A percentile compares a stretch with the other conserved stretches of the same genome.
phyloP scores from a whole-genome alignment of 805 yeast species.

The Saccharomycopsis fibuligera region DNA sequence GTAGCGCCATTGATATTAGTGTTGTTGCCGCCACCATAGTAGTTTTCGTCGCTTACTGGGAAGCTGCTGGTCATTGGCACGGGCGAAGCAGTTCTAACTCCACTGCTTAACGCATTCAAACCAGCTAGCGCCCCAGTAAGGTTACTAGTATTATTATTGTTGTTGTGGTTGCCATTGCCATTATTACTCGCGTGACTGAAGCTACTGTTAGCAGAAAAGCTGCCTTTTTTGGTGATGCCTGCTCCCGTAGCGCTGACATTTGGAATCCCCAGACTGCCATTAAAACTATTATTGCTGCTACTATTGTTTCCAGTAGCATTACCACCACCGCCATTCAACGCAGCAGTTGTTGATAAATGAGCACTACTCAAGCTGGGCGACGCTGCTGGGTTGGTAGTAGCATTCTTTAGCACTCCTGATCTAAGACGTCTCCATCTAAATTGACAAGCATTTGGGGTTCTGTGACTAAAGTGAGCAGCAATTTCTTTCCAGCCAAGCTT shows the following conservation, averaged over 20 bases:
- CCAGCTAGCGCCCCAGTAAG: constrained; percentile 14
- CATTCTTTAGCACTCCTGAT: constrained; percentile 33
- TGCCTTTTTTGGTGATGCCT: neutral
- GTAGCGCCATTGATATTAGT: neutral
- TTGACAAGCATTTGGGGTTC: constrained; percentile 88
- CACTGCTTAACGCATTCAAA: constrained; percentile 12
- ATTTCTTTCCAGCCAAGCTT: constrained; percentile 89
- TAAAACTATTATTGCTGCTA: no score
- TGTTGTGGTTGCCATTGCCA: neutral
- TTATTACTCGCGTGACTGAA: neutral
- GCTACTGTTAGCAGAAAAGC: neutral
- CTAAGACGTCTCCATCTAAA: constrained; percentile 78
- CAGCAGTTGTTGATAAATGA: neutral
- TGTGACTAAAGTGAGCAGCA: constrained; percentile 65
- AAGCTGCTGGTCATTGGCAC: neutral
- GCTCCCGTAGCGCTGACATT: neutral
- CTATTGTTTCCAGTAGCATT: no score
- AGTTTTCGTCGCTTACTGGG: neutral
- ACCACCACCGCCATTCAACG: no score
- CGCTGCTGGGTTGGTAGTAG: constrained; percentile 21
- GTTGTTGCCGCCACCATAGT: neutral
- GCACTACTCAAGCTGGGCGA: constrained; percentile 10
- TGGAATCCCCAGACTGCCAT: no score
- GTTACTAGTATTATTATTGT: neutral
- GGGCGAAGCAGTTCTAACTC: constrained; percentile 5